Conservation (phyloP, 1,284 basidiomycete species). For the Fomitopsis schrenkii region DNA sequence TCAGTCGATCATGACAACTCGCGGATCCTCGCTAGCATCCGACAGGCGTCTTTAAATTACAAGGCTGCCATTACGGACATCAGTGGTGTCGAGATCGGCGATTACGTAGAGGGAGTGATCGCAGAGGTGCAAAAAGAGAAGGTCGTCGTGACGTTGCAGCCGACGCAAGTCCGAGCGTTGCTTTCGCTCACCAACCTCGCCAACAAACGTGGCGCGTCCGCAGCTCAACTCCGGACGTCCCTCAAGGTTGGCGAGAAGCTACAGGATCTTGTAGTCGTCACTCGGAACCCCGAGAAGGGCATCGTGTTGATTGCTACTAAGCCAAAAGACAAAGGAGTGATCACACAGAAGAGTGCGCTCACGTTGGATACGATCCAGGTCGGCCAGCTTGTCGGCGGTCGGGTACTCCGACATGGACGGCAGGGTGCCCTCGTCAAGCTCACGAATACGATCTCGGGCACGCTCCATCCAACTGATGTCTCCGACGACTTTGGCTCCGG, state of each 20-base stretch:
- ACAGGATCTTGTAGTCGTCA: slow-evolving; percentile 80
- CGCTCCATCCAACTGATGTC: slow-evolving; percentile 77
- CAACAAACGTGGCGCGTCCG: slow-evolving; percentile 66
- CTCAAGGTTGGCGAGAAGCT: slow-evolving; percentile 75
- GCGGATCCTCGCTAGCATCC: slow-evolving; percentile 83
- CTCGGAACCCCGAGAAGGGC: slow-evolving; percentile 85
- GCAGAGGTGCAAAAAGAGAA: slow-evolving; percentile 85
- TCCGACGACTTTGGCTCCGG: slow-evolving; percentile 74
- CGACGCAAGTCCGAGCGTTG: slow-evolving; percentile 74
- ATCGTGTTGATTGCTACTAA: slow-evolving; percentile 84
- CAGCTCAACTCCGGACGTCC: slow-evolving; percentile 65
- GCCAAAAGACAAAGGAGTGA: slow-evolving; percentile 47
- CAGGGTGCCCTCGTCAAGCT: slow-evolving; percentile 78
- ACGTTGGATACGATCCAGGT: slow-evolving; percentile 63
- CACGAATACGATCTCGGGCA: slow-evolving; percentile 63
- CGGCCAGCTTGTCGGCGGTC: slow-evolving; percentile 75
- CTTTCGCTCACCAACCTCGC: slow-evolving; percentile 87
- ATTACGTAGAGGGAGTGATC: slow-evolving; percentile 68
- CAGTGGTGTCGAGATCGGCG: slow-evolving; percentile 72
- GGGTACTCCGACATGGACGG: slow-evolving; percentile 66
- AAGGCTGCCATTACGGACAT: slow-evolving; percentile 55
- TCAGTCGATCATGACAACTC: slow-evolving; percentile 60
- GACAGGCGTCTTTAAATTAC: slow-evolving; percentile 67
- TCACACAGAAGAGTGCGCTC: slow-evolving; percentile 47
- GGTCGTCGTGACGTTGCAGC: slow-evolving; percentile 67